Evolutionary conservation across 768 basidiomycete species (phyloP).

Genomic region (Tricholoma sp.): DNA sequence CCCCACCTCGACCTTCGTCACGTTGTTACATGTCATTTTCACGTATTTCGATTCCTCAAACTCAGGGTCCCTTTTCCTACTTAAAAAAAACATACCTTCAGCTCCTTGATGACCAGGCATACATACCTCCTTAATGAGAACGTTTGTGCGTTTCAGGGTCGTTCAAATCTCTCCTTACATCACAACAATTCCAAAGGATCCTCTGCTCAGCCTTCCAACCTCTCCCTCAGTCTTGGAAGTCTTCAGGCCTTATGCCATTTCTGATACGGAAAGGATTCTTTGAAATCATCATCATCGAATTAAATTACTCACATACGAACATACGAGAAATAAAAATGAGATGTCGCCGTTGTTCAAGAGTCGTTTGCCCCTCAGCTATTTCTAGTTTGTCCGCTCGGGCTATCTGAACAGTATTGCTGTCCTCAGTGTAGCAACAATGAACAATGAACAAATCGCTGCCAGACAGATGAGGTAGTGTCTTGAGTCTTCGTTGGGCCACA

Average conservation of each 20-base stretch:
- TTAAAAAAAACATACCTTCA: neutral
- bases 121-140: neutral
- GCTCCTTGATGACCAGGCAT: neutral
- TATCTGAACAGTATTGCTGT: no score
- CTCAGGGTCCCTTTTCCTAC: neutral
- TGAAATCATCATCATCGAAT: slow-evolving; percentile 6
- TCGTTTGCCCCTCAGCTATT: no score
- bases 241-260: slow-evolving; percentile 7
- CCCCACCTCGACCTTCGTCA: neutral
- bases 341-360: slow-evolving; percentile 1
- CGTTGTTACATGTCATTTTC: neutral
- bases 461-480: no score
- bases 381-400: no score
- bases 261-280: slow-evolving; percentile 12
- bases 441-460: no score
- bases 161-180: neutral
- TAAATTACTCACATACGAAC: slow-evolving; percentile 5
- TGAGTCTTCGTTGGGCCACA: no score
- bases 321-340: slow-evolving; percentile 4
- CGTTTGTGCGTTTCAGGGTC: neutral
- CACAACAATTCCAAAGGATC: neutral
- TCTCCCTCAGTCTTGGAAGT: neutral
- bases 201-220: slow-evolving; percentile 1
- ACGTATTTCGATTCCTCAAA: neutral
- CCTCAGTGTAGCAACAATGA: no score